Percentiles rank a stretch among this genome's conserved stretches.
These are phyloP conservation scores for Lantana camara DNA, from an alignment of 257 asterid species.

Conservation along the genomic window DNA sequence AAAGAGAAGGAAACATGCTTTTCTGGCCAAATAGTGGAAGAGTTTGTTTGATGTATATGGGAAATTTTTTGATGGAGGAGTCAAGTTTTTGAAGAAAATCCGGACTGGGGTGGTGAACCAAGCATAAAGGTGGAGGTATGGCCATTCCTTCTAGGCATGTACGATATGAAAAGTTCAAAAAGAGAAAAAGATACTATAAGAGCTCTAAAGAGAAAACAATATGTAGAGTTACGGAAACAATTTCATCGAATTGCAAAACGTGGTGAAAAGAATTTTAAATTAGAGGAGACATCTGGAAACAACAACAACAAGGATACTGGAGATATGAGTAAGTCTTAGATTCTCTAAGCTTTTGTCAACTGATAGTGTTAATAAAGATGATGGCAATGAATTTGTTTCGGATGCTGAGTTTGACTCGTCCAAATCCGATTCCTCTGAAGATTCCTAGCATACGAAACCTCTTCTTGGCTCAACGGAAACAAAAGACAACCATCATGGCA, in stretches of 20 bases:
- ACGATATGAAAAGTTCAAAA: conserved; percentile 69
- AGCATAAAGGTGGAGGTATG: conserved; percentile 85
- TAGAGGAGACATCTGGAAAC: conserved; percentile 48
- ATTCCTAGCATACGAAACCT: conserved; percentile 54
- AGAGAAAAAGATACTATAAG: conserved; percentile 54
- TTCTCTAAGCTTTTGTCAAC: conserved; percentile 51
- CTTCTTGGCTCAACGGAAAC: conserved; percentile 44
- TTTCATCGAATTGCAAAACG: conserved; percentile 58
- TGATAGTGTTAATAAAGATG: conserved; percentile 46
- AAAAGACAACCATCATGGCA: too few relatives aligned
- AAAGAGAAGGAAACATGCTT: too few relatives aligned
- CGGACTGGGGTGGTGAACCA: conserved; percentile 96
- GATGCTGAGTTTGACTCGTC: conserved; percentile 57
- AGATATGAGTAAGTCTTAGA: conserved; percentile 46
- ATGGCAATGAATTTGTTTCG: too few relatives aligned
- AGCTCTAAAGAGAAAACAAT: conserved; percentile 72
- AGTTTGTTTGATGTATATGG: too few relatives aligned
- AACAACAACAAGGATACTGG: conserved; percentile 46
- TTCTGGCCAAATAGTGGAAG: too few relatives aligned
- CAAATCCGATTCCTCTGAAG: conserved; percentile 66
- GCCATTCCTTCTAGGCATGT: conserved; percentile 95
- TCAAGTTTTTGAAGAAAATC: conserved; percentile 83
- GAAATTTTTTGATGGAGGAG: conserved; percentile 75
- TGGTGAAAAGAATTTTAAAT: conserved; percentile 45
- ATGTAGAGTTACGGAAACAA: conserved; percentile 56